Percentiles rank a stretch among this genome's conserved stretches.
These are phyloP conservation scores for Phragmites australis DNA, from an alignment of 176 grass and related monocot genomes.

Conservation along the genomic window DNA sequence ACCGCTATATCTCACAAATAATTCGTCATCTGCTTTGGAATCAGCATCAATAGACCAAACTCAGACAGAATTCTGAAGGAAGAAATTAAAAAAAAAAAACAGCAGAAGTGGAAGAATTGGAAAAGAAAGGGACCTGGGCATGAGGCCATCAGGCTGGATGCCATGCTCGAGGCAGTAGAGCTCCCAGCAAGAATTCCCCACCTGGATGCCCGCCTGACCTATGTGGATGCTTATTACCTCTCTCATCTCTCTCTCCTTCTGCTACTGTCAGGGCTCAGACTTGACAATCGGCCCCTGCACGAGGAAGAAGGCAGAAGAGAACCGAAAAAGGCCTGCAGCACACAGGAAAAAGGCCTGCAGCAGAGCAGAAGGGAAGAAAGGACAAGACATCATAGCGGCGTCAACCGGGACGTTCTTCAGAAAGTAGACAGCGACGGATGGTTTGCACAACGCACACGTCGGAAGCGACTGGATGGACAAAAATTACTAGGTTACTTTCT, in stretches of 20 bases:
- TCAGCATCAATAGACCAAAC: background rate
- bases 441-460: constrained; percentile 35
- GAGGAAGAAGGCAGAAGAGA: constrained; percentile 24
- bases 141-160: constrained; percentile 73
- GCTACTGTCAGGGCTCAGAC: no score
- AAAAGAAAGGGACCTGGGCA: constrained; percentile 54
- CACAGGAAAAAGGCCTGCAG: background rate
- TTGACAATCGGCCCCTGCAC: background rate
- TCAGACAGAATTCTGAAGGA: background rate
- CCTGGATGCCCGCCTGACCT: constrained; percentile 86
- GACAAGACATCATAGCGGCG: constrained; percentile 8
- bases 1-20: background rate
- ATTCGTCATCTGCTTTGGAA: background rate
- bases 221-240: constrained; percentile 88
- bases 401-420: constrained; percentile 23
- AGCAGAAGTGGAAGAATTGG: background rate
- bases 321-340: constrained; percentile 7
- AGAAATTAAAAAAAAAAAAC: background rate
- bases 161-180: constrained; percentile 89
- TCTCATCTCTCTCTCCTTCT: constrained; percentile 44
- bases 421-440: constrained; percentile 26
- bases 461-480: constrained; percentile 20
- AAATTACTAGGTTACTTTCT: background rate
- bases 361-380: background rate
- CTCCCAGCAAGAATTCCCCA: constrained; percentile 91